Conservation (phyloP, 805 yeast genomes). For the Yamadazyma endophytica region DNA sequence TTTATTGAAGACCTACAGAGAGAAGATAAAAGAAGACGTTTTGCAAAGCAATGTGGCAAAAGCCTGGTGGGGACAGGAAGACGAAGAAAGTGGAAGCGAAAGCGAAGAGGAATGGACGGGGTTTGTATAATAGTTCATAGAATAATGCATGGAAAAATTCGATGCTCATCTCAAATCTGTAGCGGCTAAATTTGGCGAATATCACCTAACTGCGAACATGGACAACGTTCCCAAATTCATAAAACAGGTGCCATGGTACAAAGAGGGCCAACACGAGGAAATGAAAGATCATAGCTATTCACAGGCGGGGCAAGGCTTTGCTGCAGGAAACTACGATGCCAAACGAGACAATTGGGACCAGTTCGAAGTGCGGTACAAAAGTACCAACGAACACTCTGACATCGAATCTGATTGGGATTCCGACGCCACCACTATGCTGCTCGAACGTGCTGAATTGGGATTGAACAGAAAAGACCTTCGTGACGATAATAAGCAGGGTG, state of each 20-base stretch:
- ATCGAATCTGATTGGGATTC: conserved; percentile 40
- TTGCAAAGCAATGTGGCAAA: conserved; percentile 58
- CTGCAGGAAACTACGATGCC: conserved; percentile 58
- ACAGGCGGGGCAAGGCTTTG: conserved; percentile 52
- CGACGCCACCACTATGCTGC: too few species aligned
- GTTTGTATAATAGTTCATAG: conserved; percentile 10
- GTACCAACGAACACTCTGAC: conserved; percentile 40
- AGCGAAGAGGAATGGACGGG: conserved; percentile 33
- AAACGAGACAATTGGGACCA: conserved; percentile 84
- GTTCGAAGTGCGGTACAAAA: conserved; percentile 53
- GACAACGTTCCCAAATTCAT: conserved; percentile 38
- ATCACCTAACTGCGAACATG: conserved; percentile 12
- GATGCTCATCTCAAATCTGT: too few species aligned
- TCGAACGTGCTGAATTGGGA: conserved; percentile 35
- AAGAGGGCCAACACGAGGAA: conserved; percentile 9
- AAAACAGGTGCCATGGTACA: conserved; percentile 37
- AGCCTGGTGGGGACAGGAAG: conserved; percentile 55
- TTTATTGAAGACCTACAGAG: conserved; percentile 58
- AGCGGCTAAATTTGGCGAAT: background rate
- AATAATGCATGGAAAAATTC: background rate
- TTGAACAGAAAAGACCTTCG: conserved; percentile 22
- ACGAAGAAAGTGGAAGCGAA: conserved; percentile 15
- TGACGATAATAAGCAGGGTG: conserved; percentile 23
- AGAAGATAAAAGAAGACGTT: conserved; percentile 62
- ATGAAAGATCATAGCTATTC: conserved; percentile 46